These are phyloP conservation scores for Auxenochlorella pyrenoidosa DNA, from an alignment of 139 green algal genomes.

Conservation along the genomic window DNA sequence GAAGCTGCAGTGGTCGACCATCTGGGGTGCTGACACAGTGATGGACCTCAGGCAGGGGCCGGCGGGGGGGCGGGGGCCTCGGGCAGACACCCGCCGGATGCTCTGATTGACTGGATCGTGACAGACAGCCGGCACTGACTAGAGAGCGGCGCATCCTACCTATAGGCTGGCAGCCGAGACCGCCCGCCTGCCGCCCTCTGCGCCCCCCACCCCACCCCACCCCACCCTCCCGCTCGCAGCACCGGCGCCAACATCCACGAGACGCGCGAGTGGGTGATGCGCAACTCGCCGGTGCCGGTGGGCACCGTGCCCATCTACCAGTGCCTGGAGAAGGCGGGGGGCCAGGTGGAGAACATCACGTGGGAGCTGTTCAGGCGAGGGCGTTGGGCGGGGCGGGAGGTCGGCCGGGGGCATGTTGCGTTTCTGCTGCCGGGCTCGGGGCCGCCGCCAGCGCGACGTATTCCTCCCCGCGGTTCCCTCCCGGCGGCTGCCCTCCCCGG, in stretches of 20 bases:
- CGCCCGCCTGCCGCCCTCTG: not conserved
- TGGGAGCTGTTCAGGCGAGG: slow-evolving; percentile 92
- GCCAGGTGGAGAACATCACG: slow-evolving; percentile 90
- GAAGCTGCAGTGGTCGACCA: slow-evolving; percentile 94
- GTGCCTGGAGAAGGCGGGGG: slow-evolving; percentile 87
- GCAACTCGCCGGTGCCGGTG: slow-evolving; percentile 91
- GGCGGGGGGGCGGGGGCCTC: not conserved
- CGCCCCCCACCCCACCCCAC: not conserved
- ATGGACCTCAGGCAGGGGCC: slow-evolving; percentile 88
- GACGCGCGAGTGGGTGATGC: slow-evolving; percentile 95
- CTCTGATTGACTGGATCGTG: no score
- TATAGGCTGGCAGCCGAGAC: no score
- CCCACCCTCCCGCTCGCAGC: not conserved
- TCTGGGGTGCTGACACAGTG: slow-evolving; percentile 96
- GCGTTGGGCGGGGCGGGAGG: no score
- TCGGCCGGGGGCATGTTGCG: no score
- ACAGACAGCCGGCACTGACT: no score
- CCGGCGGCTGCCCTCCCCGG: no score
- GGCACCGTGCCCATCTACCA: slow-evolving; percentile 92
- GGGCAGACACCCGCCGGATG: no score
- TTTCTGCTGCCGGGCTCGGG: no score
- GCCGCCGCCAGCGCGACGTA: no score
- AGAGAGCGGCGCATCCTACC: no score
- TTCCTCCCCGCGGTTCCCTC: no score
- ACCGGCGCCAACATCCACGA: slow-evolving; percentile 95